Evolutionary conservation across 2,329 filamentous ascomycete species (phyloP).

Genomic region (Plenodomus tracheiphilus): DNA sequence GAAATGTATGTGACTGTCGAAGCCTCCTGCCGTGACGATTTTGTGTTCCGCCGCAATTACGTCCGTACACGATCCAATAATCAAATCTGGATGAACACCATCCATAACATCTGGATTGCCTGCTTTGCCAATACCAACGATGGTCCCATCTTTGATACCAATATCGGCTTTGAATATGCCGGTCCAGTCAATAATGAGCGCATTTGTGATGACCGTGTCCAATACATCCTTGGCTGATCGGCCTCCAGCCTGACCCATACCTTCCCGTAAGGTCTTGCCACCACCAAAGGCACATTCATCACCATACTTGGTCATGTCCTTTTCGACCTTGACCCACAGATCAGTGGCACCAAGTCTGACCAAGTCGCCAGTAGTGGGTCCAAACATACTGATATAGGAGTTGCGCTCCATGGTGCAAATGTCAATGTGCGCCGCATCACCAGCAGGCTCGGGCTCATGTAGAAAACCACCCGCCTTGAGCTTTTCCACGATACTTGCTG

Average conservation of each 20-base stretch:
- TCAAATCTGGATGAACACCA: constrained; percentile 74
- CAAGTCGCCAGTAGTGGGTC: constrained; percentile 85
- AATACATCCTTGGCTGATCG: constrained; percentile 71
- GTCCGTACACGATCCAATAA: constrained; percentile 87
- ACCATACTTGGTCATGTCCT: constrained; percentile 80
- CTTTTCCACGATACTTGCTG: constrained; percentile 66
- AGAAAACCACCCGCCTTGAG: constrained; percentile 76
- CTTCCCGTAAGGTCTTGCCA: constrained; percentile 89
- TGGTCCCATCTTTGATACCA: constrained; percentile 83
- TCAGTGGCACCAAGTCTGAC: constrained; percentile 81
- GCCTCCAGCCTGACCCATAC: constrained; percentile 91
- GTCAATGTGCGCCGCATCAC: constrained; percentile 60
- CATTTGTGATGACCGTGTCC: constrained; percentile 87
- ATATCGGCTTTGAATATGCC: constrained; percentile 98
- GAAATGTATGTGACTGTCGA: constrained; percentile 90
- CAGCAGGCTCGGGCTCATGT: constrained; percentile 69
- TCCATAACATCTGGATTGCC: constrained; percentile 98
- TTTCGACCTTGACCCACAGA: constrained; percentile 88
- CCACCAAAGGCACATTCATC: constrained; percentile 96
- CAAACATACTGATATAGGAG: constrained; percentile 87
- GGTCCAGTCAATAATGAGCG: constrained; percentile 84
- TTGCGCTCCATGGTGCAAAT: constrained; percentile 73
- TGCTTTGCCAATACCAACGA: constrained; percentile 89
- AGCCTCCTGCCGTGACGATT: constrained; percentile 87
- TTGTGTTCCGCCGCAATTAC: constrained; percentile 88